Evolutionary conservation across 2,329 filamentous ascomycete genomes (phyloP), one percentile per base, ranked within the genome.

Genomic region (Fusarium sp.): DNA sequence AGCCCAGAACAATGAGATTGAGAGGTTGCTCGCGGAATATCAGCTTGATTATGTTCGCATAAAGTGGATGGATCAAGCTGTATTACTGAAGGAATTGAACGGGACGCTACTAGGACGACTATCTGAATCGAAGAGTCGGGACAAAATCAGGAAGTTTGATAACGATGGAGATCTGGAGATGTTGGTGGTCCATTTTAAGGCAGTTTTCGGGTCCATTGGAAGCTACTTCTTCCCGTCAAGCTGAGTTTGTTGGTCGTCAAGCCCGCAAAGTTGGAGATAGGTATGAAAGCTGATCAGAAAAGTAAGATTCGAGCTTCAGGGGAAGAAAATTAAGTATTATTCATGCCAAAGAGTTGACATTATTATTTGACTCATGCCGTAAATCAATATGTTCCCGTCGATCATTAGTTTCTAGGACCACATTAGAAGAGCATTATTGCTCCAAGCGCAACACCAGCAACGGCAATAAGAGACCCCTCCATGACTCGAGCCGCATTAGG

Each of bases 61-160:
- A 6, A 59, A 41, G 3, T 72, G 66, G 66, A 66, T 70, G 39
- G 62, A 66, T 8, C 49, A 45, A 10, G 69, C 69, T 8, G 9
- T 7, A 0, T 33, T 33, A 8, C 41, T 64, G 10, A 26, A 56
- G n/a, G 15, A 11, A 31, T 33, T 48, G 2, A 18, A 59, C 1
- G 18, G 18, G 3, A 24, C 28, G 2, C 5, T 55, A 0, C n/a
- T 59, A 0, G n/a, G 20, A 9, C 42, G 35, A 13, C 9, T 64
- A 5, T 42, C 58, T 2, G 51, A 20, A 2, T 7, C 20, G 2
- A 33, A n/a, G 2, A 12, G 3, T 2, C 44, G 20, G 2, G 39
- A 63, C 11, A 13, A 10, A 33, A 15, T 33, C 11, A 26, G 31
- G 4, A 44, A 28, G 10, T 58, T 17, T 45, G 11, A 49, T 15